Evolutionary conservation across 805 yeast genomes (phyloP).

Genomic region (Saccharomycopsis babjevae): DNA sequence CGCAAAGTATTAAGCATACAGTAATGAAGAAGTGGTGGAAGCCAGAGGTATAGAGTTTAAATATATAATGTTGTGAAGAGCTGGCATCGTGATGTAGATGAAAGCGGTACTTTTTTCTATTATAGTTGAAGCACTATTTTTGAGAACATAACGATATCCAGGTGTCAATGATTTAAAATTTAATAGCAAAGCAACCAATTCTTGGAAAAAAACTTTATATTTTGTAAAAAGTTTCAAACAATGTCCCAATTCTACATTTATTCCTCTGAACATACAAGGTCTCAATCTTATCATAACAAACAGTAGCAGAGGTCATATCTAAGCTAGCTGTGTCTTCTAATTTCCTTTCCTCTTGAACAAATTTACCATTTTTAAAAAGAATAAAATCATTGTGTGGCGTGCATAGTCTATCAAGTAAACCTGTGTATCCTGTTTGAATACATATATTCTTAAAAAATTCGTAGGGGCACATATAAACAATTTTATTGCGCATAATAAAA

Average conservation of each 20-base stretch:
- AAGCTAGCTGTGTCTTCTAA: not conserved
- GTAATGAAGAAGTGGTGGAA: no score
- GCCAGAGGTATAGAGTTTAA: no score
- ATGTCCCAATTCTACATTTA: not conserved
- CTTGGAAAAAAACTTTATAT: not conserved
- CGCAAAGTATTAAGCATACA: no score
- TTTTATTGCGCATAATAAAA: not conserved
- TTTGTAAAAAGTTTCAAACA: not conserved
- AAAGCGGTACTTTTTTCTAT: no score
- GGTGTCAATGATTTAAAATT: no score
- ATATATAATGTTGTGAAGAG: no score
- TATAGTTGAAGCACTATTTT: no score
- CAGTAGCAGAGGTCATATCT: not conserved
- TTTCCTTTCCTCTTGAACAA: not conserved
- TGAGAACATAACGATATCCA: no score
- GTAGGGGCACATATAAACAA: not conserved
- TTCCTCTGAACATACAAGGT: not conserved
- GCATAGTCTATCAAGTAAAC: not conserved
- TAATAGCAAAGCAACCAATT: no score
- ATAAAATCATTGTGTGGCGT: not conserved
- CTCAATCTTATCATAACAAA: not conserved
- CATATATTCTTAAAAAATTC: not conserved
- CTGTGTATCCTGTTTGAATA: not conserved
- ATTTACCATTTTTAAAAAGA: not conserved
- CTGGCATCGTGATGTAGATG: no score